phyloP scores from a whole-genome alignment of 495 filamentous ascomycete genomes.

The Penicillium canescens region DNA sequence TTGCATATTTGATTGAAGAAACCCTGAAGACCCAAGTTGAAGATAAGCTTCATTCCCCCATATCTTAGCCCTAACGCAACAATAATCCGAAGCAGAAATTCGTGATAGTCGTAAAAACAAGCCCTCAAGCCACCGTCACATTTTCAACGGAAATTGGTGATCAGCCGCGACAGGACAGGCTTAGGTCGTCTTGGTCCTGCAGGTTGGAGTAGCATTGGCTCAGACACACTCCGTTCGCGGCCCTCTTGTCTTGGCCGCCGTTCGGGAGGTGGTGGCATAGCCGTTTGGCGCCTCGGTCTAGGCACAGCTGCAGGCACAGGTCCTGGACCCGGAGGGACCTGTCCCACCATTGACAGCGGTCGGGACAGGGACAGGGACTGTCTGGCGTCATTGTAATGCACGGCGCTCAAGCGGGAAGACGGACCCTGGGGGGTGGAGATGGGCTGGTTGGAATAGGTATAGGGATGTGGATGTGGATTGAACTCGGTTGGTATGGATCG shows the following conservation, averaged over 20 bases:
- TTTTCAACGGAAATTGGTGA: slow-evolving; percentile 38
- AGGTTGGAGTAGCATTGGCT: slow-evolving; percentile 17
- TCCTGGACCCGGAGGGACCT: neutral
- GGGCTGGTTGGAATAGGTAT: neutral
- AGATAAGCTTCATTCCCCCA: too few species aligned
- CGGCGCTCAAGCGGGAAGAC: slow-evolving; percentile 24
- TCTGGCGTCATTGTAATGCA: slow-evolving; percentile 22
- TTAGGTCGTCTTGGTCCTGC: slow-evolving; percentile 28
- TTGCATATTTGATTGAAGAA: too few species aligned
- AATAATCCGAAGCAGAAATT: neutral
- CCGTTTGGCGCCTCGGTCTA: slow-evolving; percentile 10
- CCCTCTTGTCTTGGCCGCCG: slow-evolving; percentile 8
- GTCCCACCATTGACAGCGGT: slow-evolving; percentile 3
- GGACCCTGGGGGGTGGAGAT: slow-evolving; percentile 1
- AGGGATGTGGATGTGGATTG: neutral
- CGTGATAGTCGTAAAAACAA: slow-evolving; percentile 13
- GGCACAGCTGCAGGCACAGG: neutral
- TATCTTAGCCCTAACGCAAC: neutral
- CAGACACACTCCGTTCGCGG: slow-evolving; percentile 24
- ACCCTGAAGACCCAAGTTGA: too few species aligned
- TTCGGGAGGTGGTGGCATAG: slow-evolving; percentile 10
- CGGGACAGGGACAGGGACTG: slow-evolving; percentile 17
- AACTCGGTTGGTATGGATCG: slow-evolving; percentile 11
- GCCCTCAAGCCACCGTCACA: slow-evolving; percentile 4
- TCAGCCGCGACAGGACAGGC: slow-evolving; percentile 39